Evolutionary conservation across 495 filamentous ascomycete species (phyloP), one percentile per base, ranked within the genome.

Genomic region (Aspergillus asperescens): DNA sequence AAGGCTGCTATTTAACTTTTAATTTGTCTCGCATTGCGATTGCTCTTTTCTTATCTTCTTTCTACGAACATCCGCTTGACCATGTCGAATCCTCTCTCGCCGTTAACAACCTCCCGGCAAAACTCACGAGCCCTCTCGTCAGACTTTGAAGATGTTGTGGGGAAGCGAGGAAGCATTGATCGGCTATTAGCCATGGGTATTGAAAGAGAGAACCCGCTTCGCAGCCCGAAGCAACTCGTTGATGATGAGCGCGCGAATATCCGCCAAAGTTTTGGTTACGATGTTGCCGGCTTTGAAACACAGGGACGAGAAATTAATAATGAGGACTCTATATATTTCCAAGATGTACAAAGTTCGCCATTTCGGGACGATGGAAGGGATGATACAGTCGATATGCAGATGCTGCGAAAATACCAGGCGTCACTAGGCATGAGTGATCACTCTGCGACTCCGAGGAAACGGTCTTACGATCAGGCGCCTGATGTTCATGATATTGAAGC

Each of bases 1-100:
- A n/a, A 31, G 29, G 9, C 29, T 31, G 29, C 29, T 31, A 31
- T 10, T 2, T 4, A 12, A 31, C 8, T 12, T 31, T 5, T 2
- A 10, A 31, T 7, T 12, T 31, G 29, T 31, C 8, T 12, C 13
- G 29, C 29, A 3, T 16, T 19, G n/a, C 32, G 13, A 20, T 29
- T 32, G 6, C 27, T 32, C n/a, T 13, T 29, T 20, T 22, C 6
- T 41, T 37, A 29, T 23, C 41, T n/a, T 18, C 38, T 19, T 19
- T 45, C 49, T 29, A n/a, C 12, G 16, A 18, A 13, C 12, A 39
- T 12, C 8, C n/a, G 46, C 39, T 42, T 7, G 9, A 34, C 12
- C 47, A 79, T 78, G 76, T 64, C 71, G 18, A 65, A 70, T 50
- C 69, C 74, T 42, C 62, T 77, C 13, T 75, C 73, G 10, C 73